phyloP scores from a whole-genome alignment of 352 stramenopile species.

The Pythium chondricola region DNA sequence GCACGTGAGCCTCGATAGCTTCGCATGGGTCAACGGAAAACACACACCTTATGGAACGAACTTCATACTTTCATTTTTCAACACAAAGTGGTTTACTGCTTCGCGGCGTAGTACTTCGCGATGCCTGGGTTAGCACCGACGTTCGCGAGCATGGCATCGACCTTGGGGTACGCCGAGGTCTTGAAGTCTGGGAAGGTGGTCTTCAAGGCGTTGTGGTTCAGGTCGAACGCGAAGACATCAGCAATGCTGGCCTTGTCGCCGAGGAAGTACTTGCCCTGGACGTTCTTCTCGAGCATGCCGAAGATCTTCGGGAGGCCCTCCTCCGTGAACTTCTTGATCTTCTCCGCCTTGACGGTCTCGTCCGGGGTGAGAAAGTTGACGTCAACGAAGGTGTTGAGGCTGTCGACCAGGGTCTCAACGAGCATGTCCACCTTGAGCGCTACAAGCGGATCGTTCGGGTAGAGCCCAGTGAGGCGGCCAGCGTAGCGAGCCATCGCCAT shows the following conservation, averaged over 20 bases:
- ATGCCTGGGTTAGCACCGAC: conserved; percentile 31
- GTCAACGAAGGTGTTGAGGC: conserved; percentile 26
- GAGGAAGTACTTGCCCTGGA: conserved; percentile 44
- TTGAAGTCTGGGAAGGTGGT: conserved; percentile 26
- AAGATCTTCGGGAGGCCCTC: conserved; percentile 36
- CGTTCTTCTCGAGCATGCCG: conserved; percentile 25
- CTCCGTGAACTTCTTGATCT: conserved; percentile 35
- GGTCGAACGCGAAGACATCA: conserved; percentile 51
- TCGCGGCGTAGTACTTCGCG: conserved; percentile 27
- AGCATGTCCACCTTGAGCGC: conserved; percentile 44
- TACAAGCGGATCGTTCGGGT: conserved; percentile 38
- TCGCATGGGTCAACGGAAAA: no score
- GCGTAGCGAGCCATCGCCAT: conserved; percentile 55
- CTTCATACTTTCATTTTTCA: not conserved
- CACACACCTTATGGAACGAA: conserved; percentile 35
- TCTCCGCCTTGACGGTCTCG: conserved; percentile 35
- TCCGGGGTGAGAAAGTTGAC: conserved; percentile 33
- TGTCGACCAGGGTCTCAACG: conserved; percentile 38
- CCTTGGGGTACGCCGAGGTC: conserved; percentile 36
- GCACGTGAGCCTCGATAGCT: no score
- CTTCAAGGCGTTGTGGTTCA: conserved; percentile 35
- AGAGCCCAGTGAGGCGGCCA: conserved; percentile 42
- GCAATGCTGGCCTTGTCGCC: conserved; percentile 31
- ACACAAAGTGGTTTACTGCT: conserved; percentile 5
- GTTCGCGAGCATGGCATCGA: conserved; percentile 26